phyloP scores from a whole-genome alignment of 2,329 filamentous ascomycete species.

The Monilinia polystroma region DNA sequence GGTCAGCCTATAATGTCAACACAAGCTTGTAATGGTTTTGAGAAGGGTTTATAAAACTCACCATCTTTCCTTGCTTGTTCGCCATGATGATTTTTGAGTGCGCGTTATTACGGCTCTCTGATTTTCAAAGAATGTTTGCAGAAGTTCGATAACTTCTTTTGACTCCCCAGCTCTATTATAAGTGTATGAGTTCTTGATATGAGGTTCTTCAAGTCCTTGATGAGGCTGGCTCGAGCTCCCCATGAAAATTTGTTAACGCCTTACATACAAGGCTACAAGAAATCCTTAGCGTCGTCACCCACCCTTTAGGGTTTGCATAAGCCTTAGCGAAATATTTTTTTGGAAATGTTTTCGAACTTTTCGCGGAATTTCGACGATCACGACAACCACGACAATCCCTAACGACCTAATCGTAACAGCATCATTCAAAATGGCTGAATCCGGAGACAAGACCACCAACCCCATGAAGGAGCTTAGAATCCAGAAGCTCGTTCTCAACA shows the following conservation, averaged over 20 bases:
- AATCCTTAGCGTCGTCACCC: slow-evolving; percentile 21
- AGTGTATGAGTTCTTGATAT: slow-evolving; percentile 25
- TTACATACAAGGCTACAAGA: slow-evolving; percentile 20
- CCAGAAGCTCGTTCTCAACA: slow-evolving; percentile 99
- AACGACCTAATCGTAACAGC: slow-evolving; percentile 30
- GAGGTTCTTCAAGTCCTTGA: slow-evolving; percentile 16
- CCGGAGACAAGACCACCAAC: slow-evolving; percentile 79
- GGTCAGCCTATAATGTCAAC: slow-evolving; percentile 63
- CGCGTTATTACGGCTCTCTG: slow-evolving; percentile 41
- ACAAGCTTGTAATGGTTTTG: slow-evolving; percentile 44
- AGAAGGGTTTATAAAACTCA: slow-evolving; percentile 55
- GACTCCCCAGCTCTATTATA: slow-evolving; percentile 35
- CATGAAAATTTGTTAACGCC: slow-evolving; percentile 15
- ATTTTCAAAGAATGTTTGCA: slow-evolving; percentile 41
- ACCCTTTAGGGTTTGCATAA: slow-evolving; percentile 21
- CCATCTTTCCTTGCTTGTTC: slow-evolving; percentile 99
- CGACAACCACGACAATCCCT: slow-evolving; percentile 30
- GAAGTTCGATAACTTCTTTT: slow-evolving; percentile 40
- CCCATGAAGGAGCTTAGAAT: slow-evolving; percentile 99
- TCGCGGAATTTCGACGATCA: neutral
- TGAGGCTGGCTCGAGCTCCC: slow-evolving; percentile 22
- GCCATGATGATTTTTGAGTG: slow-evolving; percentile 57
- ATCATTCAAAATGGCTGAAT: slow-evolving; percentile 57
- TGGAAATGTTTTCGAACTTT: slow-evolving; percentile 9
- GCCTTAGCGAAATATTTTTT: slow-evolving; percentile 18